Conservation (phyloP, 805 yeast species). For the Ogataea saltuana region DNA sequence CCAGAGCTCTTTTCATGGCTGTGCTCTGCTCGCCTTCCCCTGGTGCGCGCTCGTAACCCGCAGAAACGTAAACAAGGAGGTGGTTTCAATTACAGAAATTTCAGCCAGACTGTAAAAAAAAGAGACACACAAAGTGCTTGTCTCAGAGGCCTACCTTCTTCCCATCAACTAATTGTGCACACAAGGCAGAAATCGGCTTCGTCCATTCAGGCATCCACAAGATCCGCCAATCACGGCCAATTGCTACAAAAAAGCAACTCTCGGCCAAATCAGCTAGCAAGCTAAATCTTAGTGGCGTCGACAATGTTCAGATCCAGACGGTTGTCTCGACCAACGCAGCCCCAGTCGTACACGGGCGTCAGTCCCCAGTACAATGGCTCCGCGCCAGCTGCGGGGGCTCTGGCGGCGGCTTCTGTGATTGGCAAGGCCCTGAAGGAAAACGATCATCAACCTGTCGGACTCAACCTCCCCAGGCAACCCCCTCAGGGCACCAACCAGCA, state of each 20-base stretch:
- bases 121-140: not conserved
- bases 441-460: slow-evolving; percentile 31
- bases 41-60: slow-evolving; percentile 2
- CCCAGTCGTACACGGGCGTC: slow-evolving; percentile 26
- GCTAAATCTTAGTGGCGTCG: slow-evolving; percentile 4
- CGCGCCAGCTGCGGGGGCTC: slow-evolving; percentile 48
- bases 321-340: slow-evolving; percentile 23
- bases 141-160: not conserved
- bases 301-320: slow-evolving; percentile 26
- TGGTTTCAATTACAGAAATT: slow-evolving; percentile 8
- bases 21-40: not conserved
- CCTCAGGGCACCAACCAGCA: slow-evolving; percentile 16
- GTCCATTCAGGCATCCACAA: not conserved
- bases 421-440: slow-evolving; percentile 48
- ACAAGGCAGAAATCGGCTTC: no score
- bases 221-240: not conserved
- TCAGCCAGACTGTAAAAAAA: not conserved
- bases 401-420: slow-evolving; percentile 64
- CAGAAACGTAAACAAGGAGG: slow-evolving; percentile 6
- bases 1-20: no score
- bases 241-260: not conserved
- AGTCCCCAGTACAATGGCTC: slow-evolving; percentile 18
- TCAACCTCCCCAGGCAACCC: slow-evolving; percentile 35
- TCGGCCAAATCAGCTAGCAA: not conserved
- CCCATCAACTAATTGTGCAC: no score